Base-by-base conservation (phyloP, 768 basidiomycete genomes). In the Suillus discolor region DNA sequence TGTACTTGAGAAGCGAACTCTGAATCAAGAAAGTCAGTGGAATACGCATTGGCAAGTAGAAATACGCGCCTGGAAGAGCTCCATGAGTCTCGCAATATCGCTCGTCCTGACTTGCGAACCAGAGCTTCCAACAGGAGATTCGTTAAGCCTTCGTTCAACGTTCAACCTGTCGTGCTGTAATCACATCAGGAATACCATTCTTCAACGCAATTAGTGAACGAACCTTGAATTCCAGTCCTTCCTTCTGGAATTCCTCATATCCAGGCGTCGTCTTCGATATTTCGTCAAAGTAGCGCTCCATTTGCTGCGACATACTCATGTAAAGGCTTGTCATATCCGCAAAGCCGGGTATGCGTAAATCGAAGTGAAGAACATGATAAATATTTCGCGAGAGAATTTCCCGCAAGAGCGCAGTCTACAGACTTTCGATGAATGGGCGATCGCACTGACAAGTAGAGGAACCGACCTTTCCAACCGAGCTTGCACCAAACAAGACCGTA, bases 281-380 rank as follows among this genome's bases (percentile, higher is more conserved):
- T 55, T 82, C 82, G 69, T 88, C 87, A 66, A 93, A 94, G 72
- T 89, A 94, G 39, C 85, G 85, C 69, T 93, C 91, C 87, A 94
- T 91, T 73, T 93, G 92, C 51, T 86, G 85, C 68, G 89, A 90
- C 12, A 95, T 81, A 62, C 91, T 89, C 74, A 81, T 83, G 71
- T 94, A 94, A 41, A 94, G 80, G 70, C 92, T 93, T 1, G 85
- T 78, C 13, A 94, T 80, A 71, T 94, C 93, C 3, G 92, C 91
- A 71, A 94, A 94, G 0, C 92, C 92, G 4, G 93, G 86, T 59
- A 94, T 92, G 6, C 92, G 87, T 51, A 95, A 81, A 75, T 94
- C 92, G 69, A 94, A 92, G 71, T 93, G 90, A 57, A 94, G 83
- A 62, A 94, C 91, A 77, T 93, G 91, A 72, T 90, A 94, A 60